These are phyloP conservation scores for Fusarium redolens DNA, from an alignment of 2,329 filamentous ascomycete species.

Conservation along the genomic window DNA sequence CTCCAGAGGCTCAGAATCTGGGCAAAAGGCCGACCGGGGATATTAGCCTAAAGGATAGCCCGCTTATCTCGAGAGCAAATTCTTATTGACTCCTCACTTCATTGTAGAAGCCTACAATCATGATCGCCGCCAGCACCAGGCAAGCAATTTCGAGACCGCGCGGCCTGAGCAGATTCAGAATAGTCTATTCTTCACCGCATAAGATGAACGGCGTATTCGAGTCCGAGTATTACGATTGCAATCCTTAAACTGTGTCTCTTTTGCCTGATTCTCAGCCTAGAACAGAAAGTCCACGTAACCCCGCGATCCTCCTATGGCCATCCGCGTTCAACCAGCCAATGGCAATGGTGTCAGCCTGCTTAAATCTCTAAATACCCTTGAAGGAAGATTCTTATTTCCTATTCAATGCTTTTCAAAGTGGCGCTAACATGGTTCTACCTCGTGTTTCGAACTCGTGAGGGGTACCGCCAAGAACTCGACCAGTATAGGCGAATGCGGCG, in stretches of 20 bases:
- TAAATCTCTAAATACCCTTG: not conserved
- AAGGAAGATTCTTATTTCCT: not conserved
- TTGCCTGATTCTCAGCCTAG: not conserved
- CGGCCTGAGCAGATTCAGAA: not conserved
- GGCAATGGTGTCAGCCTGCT: no score
- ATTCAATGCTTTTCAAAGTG: not conserved
- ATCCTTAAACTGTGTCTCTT: not conserved
- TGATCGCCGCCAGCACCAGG: not conserved
- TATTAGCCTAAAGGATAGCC: not conserved
- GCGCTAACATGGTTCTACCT: not conserved
- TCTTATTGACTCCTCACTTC: not conserved
- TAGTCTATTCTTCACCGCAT: no score
- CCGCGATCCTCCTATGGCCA: not conserved
- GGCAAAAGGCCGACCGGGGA: not conserved
- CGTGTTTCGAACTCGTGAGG: not conserved
- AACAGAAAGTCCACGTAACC: not conserved
- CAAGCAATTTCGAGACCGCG: rapidly evolving
- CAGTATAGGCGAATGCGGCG: not conserved
- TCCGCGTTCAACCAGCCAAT: not conserved
- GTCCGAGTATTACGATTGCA: not conserved
- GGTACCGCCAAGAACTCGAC: not conserved
- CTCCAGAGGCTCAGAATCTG: rapidly evolving
- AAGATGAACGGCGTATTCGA: rapidly evolving
- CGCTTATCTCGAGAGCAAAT: no score
- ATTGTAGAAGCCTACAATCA: not conserved